Evolutionary conservation across 2,329 filamentous ascomycete genomes (phyloP), one percentile per base, ranked within the genome.

Genomic region (Penicillium digitatum): DNA sequence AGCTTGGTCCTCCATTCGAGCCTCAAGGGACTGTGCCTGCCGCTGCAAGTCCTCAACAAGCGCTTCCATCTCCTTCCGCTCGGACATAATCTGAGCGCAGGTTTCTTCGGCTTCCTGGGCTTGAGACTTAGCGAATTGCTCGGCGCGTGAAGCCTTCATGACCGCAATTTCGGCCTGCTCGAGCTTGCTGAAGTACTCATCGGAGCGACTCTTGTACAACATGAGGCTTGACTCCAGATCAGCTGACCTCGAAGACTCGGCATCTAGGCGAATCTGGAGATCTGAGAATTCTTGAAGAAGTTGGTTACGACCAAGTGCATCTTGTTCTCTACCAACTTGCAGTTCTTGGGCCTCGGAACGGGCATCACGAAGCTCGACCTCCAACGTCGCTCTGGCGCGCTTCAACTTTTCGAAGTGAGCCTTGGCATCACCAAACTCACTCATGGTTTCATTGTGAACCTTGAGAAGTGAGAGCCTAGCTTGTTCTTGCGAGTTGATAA

Each of bases 141-240:
- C 93, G 0, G 94, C 93, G 24, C 93, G 85, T 57, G 83, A 87
- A 16, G 93, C 93, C 72, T 96, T 96, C 60, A 99, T 82, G 18
- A 97, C 92, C 0, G 92, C 87, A 62, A 97, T 95, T 72, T 99
- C 93, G 16, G 94, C 94, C 70, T 97, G 93, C 73, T 99, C 93
- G 20, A 99, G 84, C 75, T 96, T 96, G 78, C 86, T 89, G 75
- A 96, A 99, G 74, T 99, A 97, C 70, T 97, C 93, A 68, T 97
- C 91, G 4, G 93, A 89, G 40, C 93, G 86, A 60, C 84, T 86
- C 81, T 95, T 96, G 80, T 97, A 99, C 58, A 96, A 77, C 57
- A 85, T 87, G 39, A 97, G 81, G 71, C 88, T 95, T 3, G 90
- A 88, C 8, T 85, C 86, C 42, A 96, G 86, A 71, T 99, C 93